Conservation (phyloP, 768 basidiomycete genomes). For the Termitomyces sp. region DNA sequence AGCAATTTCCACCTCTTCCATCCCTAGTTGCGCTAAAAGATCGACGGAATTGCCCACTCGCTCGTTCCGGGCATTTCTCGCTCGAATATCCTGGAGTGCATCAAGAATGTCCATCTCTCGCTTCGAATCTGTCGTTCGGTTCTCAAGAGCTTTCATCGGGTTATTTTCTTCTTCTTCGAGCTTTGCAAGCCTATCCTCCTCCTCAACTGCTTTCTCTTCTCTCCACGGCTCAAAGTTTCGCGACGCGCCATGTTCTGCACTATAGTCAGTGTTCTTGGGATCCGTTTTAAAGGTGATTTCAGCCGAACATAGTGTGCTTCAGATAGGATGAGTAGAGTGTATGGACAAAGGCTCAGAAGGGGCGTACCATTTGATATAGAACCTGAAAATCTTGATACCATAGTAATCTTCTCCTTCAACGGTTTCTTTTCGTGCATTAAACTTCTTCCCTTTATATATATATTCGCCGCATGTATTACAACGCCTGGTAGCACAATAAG, state of each 20-base stretch:
- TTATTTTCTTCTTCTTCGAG: constrained; percentile 92
- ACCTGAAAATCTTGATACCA: constrained; percentile 95
- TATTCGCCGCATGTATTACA: constrained; percentile 98
- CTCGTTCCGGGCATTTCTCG: constrained; percentile 84
- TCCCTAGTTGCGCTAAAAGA: constrained; percentile 52
- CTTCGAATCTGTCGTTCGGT: constrained; percentile 86
- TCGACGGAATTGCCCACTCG: constrained; percentile 73
- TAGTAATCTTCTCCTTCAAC: constrained; percentile 96
- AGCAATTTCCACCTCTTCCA: constrained; percentile 70
- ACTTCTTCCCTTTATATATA: constrained; percentile 99
- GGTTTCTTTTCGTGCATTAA: constrained; percentile 98
- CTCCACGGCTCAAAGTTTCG: constrained; percentile 98
- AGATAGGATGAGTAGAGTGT: constrained; percentile 10
- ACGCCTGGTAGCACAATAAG: constrained; percentile 46
- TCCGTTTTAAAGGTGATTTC: constrained; percentile 99
- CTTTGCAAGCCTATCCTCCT: constrained; percentile 79
- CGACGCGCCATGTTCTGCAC: constrained; percentile 93
- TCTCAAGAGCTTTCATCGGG: constrained; percentile 96
- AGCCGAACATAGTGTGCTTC: constrained; percentile 88
- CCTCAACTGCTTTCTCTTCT: constrained; percentile 70
- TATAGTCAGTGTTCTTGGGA: constrained; percentile 93
- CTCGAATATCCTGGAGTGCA: constrained; percentile 87
- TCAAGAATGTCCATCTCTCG: constrained; percentile 99
- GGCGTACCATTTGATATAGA: constrained; percentile 88
- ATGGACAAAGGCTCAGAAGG: neutral